These are phyloP conservation scores for Aspergillus jensenii DNA, from an alignment of 2,329 filamentous ascomycete genomes.

Conservation along the genomic window DNA sequence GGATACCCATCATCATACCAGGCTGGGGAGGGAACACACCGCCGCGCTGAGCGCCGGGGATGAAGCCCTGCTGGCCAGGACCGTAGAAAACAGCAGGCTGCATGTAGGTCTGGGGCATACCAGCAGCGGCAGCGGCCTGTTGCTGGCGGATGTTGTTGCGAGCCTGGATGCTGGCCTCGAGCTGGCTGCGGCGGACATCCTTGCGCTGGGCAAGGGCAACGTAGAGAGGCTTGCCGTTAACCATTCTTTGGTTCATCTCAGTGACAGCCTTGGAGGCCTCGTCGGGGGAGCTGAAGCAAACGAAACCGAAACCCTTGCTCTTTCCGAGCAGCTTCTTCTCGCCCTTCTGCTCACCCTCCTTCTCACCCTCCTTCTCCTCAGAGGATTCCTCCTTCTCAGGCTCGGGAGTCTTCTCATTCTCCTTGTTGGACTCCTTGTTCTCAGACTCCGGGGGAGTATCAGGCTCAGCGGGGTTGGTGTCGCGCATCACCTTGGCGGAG, in stretches of 20 bases:
- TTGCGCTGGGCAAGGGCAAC: constrained; percentile 98
- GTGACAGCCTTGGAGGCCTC: constrained; percentile 98
- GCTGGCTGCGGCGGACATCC: constrained; percentile 98
- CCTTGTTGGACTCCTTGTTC: constrained; percentile 21
- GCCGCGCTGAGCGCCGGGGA: constrained; percentile 58
- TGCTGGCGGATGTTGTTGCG: constrained; percentile 98
- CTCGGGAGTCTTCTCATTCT: constrained; percentile 28
- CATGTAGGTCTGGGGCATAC: constrained; percentile 80
- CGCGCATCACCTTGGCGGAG: constrained; percentile 98
- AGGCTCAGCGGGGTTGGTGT: constrained; percentile 53
- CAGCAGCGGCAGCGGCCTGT: constrained; percentile 87
- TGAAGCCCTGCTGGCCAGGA: constrained; percentile 63
- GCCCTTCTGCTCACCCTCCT: constrained; percentile 56
- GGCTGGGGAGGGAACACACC: constrained; percentile 61
- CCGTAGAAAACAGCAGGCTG: constrained; percentile 90
- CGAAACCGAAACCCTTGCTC: constrained; percentile 99
- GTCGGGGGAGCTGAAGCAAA: constrained; percentile 99
- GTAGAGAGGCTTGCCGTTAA: constrained; percentile 94
- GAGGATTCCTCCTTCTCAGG: constrained; percentile 23
- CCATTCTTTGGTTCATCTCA: constrained; percentile 99
- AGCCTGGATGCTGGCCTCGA: constrained; percentile 98
- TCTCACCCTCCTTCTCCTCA: constrained; percentile 50
- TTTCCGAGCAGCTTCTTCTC: constrained; percentile 76
- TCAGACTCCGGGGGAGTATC: constrained; percentile 49
- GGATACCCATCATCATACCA: constrained; percentile 61